Base-by-base conservation (phyloP, 352 stramenopile species). In the Globisporangium carolinianum region DNA sequence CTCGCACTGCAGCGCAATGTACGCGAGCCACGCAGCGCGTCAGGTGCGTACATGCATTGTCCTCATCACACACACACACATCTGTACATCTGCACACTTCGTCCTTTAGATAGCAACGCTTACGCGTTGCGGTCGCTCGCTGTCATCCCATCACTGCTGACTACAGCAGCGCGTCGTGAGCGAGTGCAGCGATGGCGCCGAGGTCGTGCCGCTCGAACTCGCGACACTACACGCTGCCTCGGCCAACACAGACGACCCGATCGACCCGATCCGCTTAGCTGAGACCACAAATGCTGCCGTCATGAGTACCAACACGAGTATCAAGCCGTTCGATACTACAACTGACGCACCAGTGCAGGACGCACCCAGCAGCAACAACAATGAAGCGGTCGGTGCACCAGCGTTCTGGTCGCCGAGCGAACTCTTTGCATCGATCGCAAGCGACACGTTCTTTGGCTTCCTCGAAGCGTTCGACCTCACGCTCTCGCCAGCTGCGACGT, bases 371-470 rank as follows among this genome's bases (percentile, higher is more conserved):
- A 49, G 10, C 41, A 46, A 5, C 41, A 18, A 3, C 39, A 45
- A 7, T 17, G 11, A 4, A 15, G n/a, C n/a, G 24, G 9, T 38
- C 32, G 37, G 18, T 8, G 18, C 51, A 11, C 24, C 32, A 12
- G 49, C 57, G 3, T 47, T 46, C 10, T 63, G 58, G 58, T 49
- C 37, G 6, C 58, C 58, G 4, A 57, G 43, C 18, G 60, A 65
- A 11, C 60, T 65, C 54, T 65, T 61, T 35, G 11, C 53, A 12
- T 49, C 53, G 24, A 55, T 65, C 39, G 47, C 49, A 5, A 46
- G 53, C 36, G 60, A 65, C 41, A 57, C 55, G 60, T 65, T 65
- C 60, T 65, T 65, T 10, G 42, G 38, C 7, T 60, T 65, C 47
- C 32, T 65, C 18, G 58, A 63, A 48, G 58, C 58, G 8, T 63